Evolutionary conservation across 163 green algal genomes (phyloP).

Genomic region (Volvox carteri): DNA sequence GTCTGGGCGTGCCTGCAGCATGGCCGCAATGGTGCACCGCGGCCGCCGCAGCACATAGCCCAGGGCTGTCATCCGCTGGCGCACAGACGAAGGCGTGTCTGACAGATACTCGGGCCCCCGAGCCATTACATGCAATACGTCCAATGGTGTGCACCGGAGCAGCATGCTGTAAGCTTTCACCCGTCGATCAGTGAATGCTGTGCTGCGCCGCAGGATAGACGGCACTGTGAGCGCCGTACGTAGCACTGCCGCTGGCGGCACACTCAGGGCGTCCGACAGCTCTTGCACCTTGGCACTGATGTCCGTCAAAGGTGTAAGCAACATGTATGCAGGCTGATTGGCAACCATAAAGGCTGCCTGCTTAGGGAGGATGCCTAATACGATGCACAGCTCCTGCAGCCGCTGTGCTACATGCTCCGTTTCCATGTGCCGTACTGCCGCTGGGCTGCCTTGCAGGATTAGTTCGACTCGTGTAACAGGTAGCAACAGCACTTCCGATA

Average conservation of each 20-base stretch:
- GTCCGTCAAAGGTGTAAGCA: constrained; percentile 16
- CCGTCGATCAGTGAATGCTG: neutral
- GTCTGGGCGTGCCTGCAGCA: constrained; percentile 44
- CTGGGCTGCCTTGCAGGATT: constrained; percentile 27
- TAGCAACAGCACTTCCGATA: constrained; percentile 21
- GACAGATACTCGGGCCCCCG: constrained; percentile 47
- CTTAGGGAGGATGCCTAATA: neutral
- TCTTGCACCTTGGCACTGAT: constrained; percentile 2
- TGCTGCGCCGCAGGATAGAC: constrained; percentile 44
- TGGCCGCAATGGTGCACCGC: constrained; percentile 35
- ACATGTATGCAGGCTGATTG: constrained; percentile 42
- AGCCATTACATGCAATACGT: constrained; percentile 49
- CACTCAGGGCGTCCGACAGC: constrained; percentile 13
- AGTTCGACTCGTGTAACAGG: constrained; percentile 36
- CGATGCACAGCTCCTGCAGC: neutral
- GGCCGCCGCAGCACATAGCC: constrained; percentile 27
- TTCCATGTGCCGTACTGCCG: constrained; percentile 35
- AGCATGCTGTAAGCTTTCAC: constrained; percentile 17
- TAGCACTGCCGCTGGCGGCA: constrained; percentile 8
- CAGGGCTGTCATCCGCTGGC: constrained; percentile 34
- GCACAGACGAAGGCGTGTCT: constrained; percentile 40
- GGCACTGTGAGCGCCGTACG: constrained; percentile 17
- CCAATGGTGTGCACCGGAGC: constrained; percentile 20
- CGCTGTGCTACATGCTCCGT: constrained; percentile 17
- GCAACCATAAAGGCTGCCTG: constrained; percentile 34